Evolutionary conservation across 176 grass and related monocot genomes (phyloP).

Genomic region (Carex littledalei): DNA sequence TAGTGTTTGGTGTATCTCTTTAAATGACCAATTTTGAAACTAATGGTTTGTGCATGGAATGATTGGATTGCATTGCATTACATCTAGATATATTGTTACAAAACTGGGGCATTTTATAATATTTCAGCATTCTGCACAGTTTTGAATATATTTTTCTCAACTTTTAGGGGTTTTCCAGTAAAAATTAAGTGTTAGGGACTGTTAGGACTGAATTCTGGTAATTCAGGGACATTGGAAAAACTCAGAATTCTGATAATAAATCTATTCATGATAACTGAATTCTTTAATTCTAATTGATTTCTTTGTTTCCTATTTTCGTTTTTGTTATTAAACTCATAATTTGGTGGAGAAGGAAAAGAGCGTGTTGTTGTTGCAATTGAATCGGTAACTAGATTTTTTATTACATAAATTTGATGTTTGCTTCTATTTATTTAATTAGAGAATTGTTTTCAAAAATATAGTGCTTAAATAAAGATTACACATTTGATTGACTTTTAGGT

Average conservation of each 20-base stretch:
- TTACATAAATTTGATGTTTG: neutral
- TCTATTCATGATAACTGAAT: too few species aligned
- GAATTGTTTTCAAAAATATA: too few species aligned
- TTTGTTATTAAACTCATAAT: slow-evolving; percentile 35
- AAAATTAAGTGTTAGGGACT: too few species aligned
- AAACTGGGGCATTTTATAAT: too few species aligned
- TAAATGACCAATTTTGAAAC: neutral
- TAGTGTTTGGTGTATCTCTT: neutral
- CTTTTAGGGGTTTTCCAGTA: too few species aligned
- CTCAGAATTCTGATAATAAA: too few species aligned
- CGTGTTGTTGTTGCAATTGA: slow-evolving; percentile 67
- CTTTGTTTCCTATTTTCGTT: neutral
- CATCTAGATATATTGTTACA: too few species aligned
- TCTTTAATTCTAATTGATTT: neutral
- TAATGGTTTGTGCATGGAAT: neutral
- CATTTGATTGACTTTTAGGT: slow-evolving; percentile 59
- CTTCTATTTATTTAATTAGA: too few species aligned
- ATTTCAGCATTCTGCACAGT: too few species aligned
- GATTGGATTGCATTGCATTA: neutral
- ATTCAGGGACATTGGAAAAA: too few species aligned
- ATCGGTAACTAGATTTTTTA: slow-evolving; percentile 37
- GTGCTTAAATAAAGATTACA: neutral
- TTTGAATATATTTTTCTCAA: too few species aligned
- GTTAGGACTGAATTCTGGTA: too few species aligned
- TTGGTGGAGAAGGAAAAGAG: slow-evolving; percentile 45